phyloP scores from a whole-genome alignment of 2,329 filamentous ascomycete genomes.

The Botrytis galanthina region DNA sequence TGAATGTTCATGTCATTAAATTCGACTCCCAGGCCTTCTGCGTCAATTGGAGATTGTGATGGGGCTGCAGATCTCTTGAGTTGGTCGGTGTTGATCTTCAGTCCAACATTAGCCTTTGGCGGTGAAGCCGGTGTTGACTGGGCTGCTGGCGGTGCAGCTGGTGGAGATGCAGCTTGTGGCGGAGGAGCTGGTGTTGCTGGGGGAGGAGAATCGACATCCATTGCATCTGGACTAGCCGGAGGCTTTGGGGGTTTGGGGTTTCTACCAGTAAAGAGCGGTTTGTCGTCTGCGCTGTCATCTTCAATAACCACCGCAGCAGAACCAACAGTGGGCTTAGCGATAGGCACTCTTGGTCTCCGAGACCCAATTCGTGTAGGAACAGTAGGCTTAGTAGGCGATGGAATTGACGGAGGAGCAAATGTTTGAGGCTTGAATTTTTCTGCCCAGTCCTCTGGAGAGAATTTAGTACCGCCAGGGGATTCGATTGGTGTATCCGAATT shows the following conservation, averaged over 20 bases:
- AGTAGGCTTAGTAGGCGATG: slow-evolving; percentile 19
- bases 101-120: slow-evolving; percentile 53
- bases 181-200: slow-evolving; percentile 5
- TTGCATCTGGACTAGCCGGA: slow-evolving; percentile 52
- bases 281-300: slow-evolving; percentile 34
- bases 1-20: slow-evolving; percentile 46
- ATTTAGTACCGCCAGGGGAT: slow-evolving; percentile 36
- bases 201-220: slow-evolving; percentile 62
- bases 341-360: slow-evolving; percentile 28
- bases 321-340: slow-evolving; percentile 32
- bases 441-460: slow-evolving; percentile 36
- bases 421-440: slow-evolving; percentile 37
- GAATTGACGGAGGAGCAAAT: slow-evolving; percentile 34
- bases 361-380: slow-evolving; percentile 22
- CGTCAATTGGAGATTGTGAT: slow-evolving; percentile 27
- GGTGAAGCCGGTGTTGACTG: slow-evolving; percentile 39
- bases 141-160: neutral
- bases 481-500: slow-evolving; percentile 27
- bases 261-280: slow-evolving; percentile 38
- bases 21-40: slow-evolving; percentile 36
- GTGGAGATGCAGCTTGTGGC: neutral
- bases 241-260: slow-evolving; percentile 15
- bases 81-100: slow-evolving; percentile 54
- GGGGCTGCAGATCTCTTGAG: slow-evolving; percentile 45
- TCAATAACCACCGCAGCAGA: slow-evolving; percentile 35